Evolutionary conservation across 1,284 basidiomycete species (phyloP).

Genomic region (Fomitopsis schrenkii): DNA sequence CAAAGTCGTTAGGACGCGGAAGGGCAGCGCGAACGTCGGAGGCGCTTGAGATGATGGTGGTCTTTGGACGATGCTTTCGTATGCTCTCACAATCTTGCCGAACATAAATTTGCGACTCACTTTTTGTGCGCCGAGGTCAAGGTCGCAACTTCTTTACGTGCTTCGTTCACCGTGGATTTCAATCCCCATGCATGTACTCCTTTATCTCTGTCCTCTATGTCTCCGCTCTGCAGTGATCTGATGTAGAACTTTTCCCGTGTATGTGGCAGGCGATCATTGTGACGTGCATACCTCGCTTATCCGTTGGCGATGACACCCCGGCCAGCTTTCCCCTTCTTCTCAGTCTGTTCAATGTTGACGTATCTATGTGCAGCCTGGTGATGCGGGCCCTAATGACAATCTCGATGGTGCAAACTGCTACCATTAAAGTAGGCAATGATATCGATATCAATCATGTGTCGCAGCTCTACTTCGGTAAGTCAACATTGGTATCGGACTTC

Average conservation of each 20-base stretch:
- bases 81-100: background rate
- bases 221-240: background rate
- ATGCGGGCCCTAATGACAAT: background rate
- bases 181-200: background rate
- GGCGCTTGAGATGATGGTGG: background rate
- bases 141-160: background rate
- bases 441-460: background rate
- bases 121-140: background rate
- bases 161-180: background rate
- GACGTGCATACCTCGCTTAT: background rate
- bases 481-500: no score
- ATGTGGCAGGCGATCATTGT: background rate
- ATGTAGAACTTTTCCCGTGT: background rate
- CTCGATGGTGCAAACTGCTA: background rate
- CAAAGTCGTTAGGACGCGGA: slow-evolving; percentile 72
- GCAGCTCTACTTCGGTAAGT: no score
- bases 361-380: background rate
- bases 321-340: background rate
- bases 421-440: background rate
- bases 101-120: background rate
- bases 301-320: background rate
- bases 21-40: slow-evolving; percentile 29
- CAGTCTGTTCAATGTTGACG: background rate
- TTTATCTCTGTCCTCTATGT: background rate
- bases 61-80: background rate